Evolutionary conservation across 441 rosid species (phyloP), one percentile per base, ranked within the genome.

Genomic region (Gossypium davidsonii): DNA sequence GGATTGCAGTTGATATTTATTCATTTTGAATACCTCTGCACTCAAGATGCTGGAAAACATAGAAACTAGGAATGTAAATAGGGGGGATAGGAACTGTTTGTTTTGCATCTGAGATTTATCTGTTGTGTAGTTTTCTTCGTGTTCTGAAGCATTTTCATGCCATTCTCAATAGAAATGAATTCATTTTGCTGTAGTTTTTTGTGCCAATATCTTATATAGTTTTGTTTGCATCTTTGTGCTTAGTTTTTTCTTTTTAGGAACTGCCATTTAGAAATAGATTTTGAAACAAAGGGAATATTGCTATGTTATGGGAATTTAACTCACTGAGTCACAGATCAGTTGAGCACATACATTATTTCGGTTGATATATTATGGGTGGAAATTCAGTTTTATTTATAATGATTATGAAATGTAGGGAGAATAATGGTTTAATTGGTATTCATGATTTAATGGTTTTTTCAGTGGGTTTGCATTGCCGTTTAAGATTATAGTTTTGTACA

Each of bases 41-140:
- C 3, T 67, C 1, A 5, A 44, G 52, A 67, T 60, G 70, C 64
- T 58, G 65, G 72, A 62, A 49, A 55, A 49, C 58, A 34, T 73
- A 76, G 79, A 64, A 68, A 72, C 18, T 60, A 48, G 11, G 25
- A 7, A 66, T 75, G 74, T 72, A 73, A 37, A 72, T 53, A 73
- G 82, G 61, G 68, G 42, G 58, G 31, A 34, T 79, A 62, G 57
- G 44, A 37, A 53, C 59, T 5, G 51, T 63, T 68, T 62, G 62
- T 56, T 21, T 67, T 37, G 23, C 21, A 28, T 44, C n/a, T 67
- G 74, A 56, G 67, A 66, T 48, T 26, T 56, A 23, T 66, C 25
- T 34, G 31, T 72, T 39, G 55, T 72, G 31, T 72, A 44, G 70
- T 66, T 37, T 37, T 23, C 20, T 21, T 3, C 49, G 12, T 58